These are phyloP conservation scores for Millerozyma acaciae DNA, from an alignment of 805 yeast genomes.

Conservation along the genomic window DNA sequence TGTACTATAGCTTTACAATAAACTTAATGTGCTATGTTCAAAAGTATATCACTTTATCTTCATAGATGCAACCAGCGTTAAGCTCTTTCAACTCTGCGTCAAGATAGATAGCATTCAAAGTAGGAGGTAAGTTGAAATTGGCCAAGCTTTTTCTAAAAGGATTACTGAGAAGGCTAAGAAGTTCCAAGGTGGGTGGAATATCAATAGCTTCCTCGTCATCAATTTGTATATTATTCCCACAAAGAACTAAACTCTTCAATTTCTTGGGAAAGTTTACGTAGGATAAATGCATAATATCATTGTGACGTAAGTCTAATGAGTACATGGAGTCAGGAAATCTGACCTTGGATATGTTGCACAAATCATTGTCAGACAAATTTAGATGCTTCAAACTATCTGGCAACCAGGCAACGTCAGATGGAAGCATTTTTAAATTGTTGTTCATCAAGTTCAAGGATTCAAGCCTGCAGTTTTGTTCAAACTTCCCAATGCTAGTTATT, in stretches of 20 bases:
- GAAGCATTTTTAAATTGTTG: conserved; percentile 10
- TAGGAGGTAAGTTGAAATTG: conserved; percentile 8
- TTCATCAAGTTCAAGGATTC: conserved; percentile 11
- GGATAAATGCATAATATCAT: conserved; percentile 8
- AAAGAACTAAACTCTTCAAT: conserved; percentile 12
- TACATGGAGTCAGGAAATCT: conserved; percentile 12
- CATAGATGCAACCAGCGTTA: not conserved
- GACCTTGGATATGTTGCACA: conserved; percentile 7
- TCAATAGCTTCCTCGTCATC: conserved; percentile 11
- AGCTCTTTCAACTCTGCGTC: conserved; percentile 10
- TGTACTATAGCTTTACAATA: conserved; percentile 3
- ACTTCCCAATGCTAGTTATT: too few species aligned
- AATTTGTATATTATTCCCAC: conserved; percentile 14
- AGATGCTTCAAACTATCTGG: conserved; percentile 11
- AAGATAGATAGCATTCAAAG: conserved; percentile 11
- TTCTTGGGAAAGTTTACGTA: conserved; percentile 9
- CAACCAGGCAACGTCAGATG: conserved; percentile 7
- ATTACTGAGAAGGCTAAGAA: conserved; percentile 13
- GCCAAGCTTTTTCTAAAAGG: conserved; percentile 10
- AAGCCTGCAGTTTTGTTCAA: too few species aligned
- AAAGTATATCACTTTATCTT: not conserved
- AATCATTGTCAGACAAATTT: conserved; percentile 14
- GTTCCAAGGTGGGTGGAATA: conserved; percentile 11
- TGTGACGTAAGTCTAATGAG: conserved; percentile 14
- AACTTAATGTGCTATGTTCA: not conserved